A percentile compares a stretch with the other conserved stretches of the same genome.
phyloP scores from a whole-genome alignment of 495 filamentous ascomycete species.

The Penicillium silybi region DNA sequence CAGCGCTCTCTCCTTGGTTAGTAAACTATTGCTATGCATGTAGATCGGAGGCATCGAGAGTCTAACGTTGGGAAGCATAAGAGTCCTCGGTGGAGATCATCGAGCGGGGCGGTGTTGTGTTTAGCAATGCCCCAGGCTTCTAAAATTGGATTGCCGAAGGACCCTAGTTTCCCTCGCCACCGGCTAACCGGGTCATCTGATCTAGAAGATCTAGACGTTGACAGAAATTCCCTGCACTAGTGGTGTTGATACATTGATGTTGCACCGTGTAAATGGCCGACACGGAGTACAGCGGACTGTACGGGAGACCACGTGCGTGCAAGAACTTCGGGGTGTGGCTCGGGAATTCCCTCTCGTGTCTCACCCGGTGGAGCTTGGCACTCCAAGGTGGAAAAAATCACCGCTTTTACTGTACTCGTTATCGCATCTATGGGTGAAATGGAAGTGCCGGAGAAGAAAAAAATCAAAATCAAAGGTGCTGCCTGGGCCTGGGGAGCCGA shows the following conservation, averaged over 20 bases:
- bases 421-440: background rate
- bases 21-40: background rate
- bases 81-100: background rate
- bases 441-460: background rate
- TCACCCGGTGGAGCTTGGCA: background rate
- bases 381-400: background rate
- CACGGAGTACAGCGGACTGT: background rate
- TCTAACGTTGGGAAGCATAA: background rate
- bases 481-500: background rate
- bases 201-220: background rate
- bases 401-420: background rate
- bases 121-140: background rate
- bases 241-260: background rate
- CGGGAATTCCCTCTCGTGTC: background rate
- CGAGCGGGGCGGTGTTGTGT: background rate
- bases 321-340: background rate
- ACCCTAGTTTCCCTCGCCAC: background rate
- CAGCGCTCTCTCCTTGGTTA: too few species aligned
- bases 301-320: conserved; percentile 1
- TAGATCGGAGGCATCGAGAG: background rate
- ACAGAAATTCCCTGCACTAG: background rate
- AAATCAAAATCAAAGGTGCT: background rate
- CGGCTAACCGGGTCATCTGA: background rate
- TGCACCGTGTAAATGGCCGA: background rate
- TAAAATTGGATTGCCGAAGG: background rate